These are phyloP conservation scores for Sugiyamaella paludigena DNA, from an alignment of 1,139 yeast genomes.

Conservation along the genomic window DNA sequence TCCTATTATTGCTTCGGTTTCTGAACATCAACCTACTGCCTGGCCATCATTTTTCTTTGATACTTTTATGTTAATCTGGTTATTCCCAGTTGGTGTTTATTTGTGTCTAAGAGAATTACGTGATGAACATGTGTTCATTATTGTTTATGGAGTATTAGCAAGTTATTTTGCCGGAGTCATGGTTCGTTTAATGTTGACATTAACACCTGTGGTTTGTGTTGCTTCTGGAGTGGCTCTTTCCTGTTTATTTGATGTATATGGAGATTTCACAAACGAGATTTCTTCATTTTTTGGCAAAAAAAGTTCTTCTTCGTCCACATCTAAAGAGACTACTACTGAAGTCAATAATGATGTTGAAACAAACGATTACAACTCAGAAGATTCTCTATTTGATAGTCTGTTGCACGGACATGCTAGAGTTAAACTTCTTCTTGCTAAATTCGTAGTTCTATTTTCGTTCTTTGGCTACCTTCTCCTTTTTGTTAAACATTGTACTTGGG, in stretches of 20 bases:
- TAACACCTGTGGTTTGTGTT: constrained; percentile 95
- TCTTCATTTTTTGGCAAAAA: constrained; percentile 12
- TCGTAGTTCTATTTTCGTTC: constrained; percentile 68
- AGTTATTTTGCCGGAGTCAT: constrained; percentile 98
- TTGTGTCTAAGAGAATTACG: constrained; percentile 83
- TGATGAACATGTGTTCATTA: constrained; percentile 89
- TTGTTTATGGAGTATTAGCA: constrained; percentile 86
- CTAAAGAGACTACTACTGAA: constrained; percentile 6
- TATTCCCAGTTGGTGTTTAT: constrained; percentile 97
- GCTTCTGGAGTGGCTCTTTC: constrained; percentile 85
- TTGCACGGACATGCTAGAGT: constrained; percentile 21
- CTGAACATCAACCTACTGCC: constrained; percentile 99
- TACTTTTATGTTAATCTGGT: constrained; percentile 88
- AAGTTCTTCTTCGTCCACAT: constrained; percentile 14
- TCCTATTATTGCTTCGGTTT: constrained; percentile 97
- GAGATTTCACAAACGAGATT: constrained; percentile 49
- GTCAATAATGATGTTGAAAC: constrained; percentile 19
- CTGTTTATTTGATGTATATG: constrained; percentile 76
- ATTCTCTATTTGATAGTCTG: constrained; percentile 10
- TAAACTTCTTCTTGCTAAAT: constrained; percentile 50
- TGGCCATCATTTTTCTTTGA: constrained; percentile 99
- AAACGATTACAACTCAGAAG: constrained; percentile 16
- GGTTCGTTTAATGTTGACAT: constrained; percentile 96
- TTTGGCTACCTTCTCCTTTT: constrained; percentile 72
- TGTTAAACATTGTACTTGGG: constrained; percentile 97